phyloP scores from a whole-genome alignment of 495 filamentous ascomycete species.

The Lophiostoma macrostomum region DNA sequence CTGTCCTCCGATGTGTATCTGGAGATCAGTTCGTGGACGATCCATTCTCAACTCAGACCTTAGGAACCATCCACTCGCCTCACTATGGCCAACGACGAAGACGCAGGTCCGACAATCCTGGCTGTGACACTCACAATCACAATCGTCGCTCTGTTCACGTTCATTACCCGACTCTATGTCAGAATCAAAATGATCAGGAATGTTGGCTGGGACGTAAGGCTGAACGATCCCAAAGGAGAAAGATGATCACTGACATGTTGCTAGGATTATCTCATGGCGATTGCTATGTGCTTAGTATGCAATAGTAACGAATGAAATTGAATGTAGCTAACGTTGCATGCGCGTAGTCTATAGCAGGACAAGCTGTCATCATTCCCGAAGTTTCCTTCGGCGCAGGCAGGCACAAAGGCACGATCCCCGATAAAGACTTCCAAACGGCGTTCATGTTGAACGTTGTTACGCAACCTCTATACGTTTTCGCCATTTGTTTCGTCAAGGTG shows the following conservation, averaged over 20 bases:
- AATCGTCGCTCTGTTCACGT: constrained; percentile 16
- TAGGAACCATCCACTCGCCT: too few relatives aligned
- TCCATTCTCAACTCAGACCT: too few relatives aligned
- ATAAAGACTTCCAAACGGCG: background rate
- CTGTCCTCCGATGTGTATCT: too few relatives aligned
- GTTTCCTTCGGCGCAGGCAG: constrained; percentile 30
- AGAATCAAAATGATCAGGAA: constrained; percentile 25
- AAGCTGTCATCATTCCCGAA: constrained; percentile 33
- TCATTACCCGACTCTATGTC: constrained; percentile 15
- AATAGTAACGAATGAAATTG: too few relatives aligned
- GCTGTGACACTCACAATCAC: constrained; percentile 18
- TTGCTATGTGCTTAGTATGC: constrained; percentile 29
- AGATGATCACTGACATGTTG: background rate
- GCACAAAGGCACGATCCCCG: constrained; percentile 25
- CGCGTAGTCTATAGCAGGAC: constrained; percentile 15
- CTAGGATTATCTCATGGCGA: constrained; percentile 36
- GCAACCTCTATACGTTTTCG: constrained; percentile 21
- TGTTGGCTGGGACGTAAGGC: constrained; percentile 31
- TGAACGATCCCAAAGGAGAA: background rate
- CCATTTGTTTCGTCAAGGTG: constrained; percentile 34
- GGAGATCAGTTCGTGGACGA: too few relatives aligned
- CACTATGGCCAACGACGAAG: constrained; percentile 2
- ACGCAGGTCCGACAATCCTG: constrained; percentile 21
- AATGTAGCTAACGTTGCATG: too few relatives aligned
- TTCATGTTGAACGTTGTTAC: constrained; percentile 30